These are phyloP conservation scores for Calonectria fujianensis DNA, from an alignment of 2,329 filamentous ascomycete species.

Conservation along the genomic window DNA sequence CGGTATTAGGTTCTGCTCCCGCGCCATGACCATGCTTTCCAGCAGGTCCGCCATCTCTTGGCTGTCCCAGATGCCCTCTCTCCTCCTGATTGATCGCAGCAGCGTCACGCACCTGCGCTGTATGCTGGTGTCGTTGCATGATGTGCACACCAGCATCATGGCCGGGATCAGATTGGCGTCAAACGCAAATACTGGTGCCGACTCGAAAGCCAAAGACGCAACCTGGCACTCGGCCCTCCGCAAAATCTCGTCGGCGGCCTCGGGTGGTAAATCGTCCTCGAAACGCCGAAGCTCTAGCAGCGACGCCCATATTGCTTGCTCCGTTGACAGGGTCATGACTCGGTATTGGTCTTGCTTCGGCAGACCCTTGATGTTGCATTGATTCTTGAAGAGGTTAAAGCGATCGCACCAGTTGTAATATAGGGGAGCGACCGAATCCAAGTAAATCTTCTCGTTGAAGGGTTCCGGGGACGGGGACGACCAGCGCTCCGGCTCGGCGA, in stretches of 20 bases:
- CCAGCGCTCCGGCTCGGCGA: conserved; percentile 12
- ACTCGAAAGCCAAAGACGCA: not conserved
- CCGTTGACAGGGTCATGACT: conserved; percentile 31
- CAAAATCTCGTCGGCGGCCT: conserved; percentile 37
- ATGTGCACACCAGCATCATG: conserved; percentile 42
- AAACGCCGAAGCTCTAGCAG: conserved; percentile 23
- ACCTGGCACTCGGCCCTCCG: conserved; percentile 36
- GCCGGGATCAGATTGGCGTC: conserved; percentile 42
- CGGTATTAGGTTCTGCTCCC: conserved; percentile 26
- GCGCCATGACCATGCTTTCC: conserved; percentile 41
- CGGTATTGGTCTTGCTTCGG: conserved; percentile 34
- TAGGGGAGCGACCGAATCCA: conserved; percentile 26
- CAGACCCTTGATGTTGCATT: conserved; percentile 13
- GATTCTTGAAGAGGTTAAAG: conserved; percentile 30
- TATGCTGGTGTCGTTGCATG: conserved; percentile 32
- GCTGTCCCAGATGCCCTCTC: conserved; percentile 53
- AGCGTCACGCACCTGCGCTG: conserved; percentile 40
- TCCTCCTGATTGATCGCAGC: conserved; percentile 38
- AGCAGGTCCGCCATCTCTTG: conserved; percentile 45
- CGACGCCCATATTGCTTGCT: conserved; percentile 35
- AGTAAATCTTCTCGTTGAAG: not conserved
- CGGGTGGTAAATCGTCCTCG: conserved; percentile 21
- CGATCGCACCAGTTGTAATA: conserved; percentile 33
- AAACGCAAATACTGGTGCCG: conserved; percentile 43
- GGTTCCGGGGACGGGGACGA: not conserved